Conservation (phyloP, 78 protist genomes). For the Isochrysis galbana region DNA sequence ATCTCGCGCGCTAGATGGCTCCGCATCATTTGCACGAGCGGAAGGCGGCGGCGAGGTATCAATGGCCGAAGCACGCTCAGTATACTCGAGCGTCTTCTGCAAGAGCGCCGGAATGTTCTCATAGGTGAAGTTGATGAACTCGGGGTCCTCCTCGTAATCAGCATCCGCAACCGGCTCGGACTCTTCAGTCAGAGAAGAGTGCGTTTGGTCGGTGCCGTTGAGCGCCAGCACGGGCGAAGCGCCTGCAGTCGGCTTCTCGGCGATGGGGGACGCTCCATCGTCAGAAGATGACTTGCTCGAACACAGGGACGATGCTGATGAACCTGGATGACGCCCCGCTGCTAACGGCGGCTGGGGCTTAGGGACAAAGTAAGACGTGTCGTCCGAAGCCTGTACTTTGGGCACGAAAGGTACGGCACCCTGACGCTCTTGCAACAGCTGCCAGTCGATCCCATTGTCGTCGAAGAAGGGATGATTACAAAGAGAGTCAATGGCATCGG, state of each 20-base stretch:
- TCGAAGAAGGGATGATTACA: background rate
- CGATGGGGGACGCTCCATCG: background rate
- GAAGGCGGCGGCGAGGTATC: too few relatives aligned
- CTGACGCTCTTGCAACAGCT: background rate
- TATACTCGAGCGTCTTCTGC: background rate
- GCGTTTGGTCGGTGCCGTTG: background rate
- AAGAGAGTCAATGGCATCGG: background rate
- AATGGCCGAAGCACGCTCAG: too few relatives aligned
- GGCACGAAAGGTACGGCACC: background rate
- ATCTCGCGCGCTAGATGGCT: too few relatives aligned
- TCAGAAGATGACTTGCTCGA: too few relatives aligned
- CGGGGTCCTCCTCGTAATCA: background rate
- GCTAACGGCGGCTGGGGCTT: too few relatives aligned
- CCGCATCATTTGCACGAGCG: too few relatives aligned
- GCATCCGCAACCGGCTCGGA: background rate
- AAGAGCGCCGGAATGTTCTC: background rate
- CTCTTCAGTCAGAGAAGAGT: background rate
- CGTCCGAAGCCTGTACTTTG: background rate
- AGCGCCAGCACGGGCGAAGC: too few relatives aligned
- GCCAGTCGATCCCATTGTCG: background rate
- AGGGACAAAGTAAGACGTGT: background rate
- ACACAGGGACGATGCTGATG: too few relatives aligned
- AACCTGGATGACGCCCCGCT: too few relatives aligned
- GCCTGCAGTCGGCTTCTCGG: background rate
- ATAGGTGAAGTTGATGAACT: background rate